Evolutionary conservation across 176 grass and related monocot genomes (phyloP).

Genomic region (Avena eriantha): DNA sequence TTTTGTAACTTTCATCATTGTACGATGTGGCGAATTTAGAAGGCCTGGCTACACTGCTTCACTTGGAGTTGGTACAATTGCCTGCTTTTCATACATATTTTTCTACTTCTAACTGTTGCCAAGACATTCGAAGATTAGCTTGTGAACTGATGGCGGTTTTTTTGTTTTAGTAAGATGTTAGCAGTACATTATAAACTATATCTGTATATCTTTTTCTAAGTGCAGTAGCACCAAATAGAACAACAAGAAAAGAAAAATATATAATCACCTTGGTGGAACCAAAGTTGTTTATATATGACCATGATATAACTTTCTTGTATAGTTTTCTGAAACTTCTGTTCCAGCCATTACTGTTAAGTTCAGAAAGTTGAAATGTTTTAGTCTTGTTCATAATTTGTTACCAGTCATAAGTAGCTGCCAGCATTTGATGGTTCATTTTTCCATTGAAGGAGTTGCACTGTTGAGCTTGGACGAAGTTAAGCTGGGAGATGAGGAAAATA

Average conservation of each 20-base stretch:
- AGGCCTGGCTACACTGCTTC: not conserved
- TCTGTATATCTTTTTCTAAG: constrained; percentile 12
- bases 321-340: constrained; percentile 15
- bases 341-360: not conserved
- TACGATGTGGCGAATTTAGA: not conserved
- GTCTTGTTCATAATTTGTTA: not conserved
- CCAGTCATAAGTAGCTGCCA: not conserved
- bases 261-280: constrained; percentile 17
- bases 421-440: constrained; percentile 30
- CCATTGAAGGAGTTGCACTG: constrained; percentile 47
- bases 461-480: constrained; percentile 62
- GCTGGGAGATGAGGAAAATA: constrained; percentile 54
- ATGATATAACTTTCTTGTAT: constrained; percentile 35
- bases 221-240: constrained; percentile 1
- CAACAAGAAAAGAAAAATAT: not conserved
- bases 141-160: not conserved
- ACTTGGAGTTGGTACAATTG: constrained; percentile 17
- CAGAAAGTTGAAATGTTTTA: not conserved
- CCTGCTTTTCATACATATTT: constrained; percentile 14
- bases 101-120: constrained; percentile 16
- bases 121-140: constrained; percentile 11
- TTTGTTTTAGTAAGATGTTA: constrained; percentile 21
- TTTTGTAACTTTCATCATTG: constrained; percentile 14
- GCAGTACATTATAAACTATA: not conserved
- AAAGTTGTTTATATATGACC: constrained; percentile 24